Base-by-base conservation (phyloP, 2,329 filamentous ascomycete species). In the Phyllosticta citrichinensis region DNA sequence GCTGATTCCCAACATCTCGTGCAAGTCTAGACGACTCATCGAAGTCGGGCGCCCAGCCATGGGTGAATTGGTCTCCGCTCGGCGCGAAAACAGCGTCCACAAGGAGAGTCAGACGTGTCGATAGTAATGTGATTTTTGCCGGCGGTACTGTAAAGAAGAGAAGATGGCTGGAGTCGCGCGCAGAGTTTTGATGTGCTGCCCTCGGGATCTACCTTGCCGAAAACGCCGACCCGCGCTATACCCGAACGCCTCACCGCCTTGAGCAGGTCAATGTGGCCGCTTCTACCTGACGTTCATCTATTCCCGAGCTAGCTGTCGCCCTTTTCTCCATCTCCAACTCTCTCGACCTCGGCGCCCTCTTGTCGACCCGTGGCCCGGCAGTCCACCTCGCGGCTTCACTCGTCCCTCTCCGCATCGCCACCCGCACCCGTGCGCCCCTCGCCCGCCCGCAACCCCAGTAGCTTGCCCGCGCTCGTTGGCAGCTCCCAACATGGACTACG, bases 401-500 rank as follows among this genome's bases (percentile, higher is more conserved):
- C 35, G 2, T 6, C 35, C 30, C 17, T 19, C 27, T 20, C 25
- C 52, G 19, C 61, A 19, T 52, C n/a, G 14, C 35, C 50, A 10
- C 19, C 20, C 51, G 24, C 47, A 19, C 60, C 51, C 17, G 20
- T 24, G 20, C 11, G 20, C 51, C 22, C 55, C 58, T 47, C 56
- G 47, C 55, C 50, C 59, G 52, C 55, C 55, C 47, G 20, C 25
- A n/a, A 33, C 17, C 55, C 50, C 62, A 25, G 40, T 55, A 33
- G 40, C 40, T n/a, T 47, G 40, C 40, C 62, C 55, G 52, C 51
- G 33, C 30, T 40, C 53, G 59, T 56, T 55, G 40, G 40, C 54
- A 56, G 54, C 59, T 55, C 50, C 40, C 70, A 79, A 65, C 64
- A 96, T 96, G 91, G 92, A 96, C 74, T 96, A 91, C 81, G 92